Percentiles rank a stretch among this genome's conserved stretches.
Conservation (phyloP, 176 grass and related monocot genomes). For the Oryza rufipogon region DNA sequence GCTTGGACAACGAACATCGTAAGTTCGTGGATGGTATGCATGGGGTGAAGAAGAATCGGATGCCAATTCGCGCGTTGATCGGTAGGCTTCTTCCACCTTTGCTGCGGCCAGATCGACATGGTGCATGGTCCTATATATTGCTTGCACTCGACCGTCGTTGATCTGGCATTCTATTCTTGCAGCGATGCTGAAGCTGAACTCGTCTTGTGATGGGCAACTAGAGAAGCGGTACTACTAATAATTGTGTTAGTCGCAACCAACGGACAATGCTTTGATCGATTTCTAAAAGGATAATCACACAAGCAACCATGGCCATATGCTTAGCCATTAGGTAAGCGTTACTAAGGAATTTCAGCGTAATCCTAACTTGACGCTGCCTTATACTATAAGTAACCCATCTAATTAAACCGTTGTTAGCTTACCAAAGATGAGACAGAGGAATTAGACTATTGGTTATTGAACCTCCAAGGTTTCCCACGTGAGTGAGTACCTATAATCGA, state of each 20-base stretch:
- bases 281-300: slow-evolving; percentile 23
- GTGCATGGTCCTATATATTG: not conserved
- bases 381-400: slow-evolving; percentile 17
- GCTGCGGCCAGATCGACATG: not conserved
- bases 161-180: not conserved
- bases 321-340: slow-evolving; percentile 41
- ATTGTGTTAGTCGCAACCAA: not conserved
- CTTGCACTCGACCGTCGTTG: not conserved
- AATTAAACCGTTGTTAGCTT: not conserved
- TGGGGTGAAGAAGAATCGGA: slow-evolving; percentile 37
- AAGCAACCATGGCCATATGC: slow-evolving; percentile 17
- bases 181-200: not conserved
- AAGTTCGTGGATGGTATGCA: not conserved
- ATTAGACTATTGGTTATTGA: slow-evolving; percentile 16
- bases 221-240: not conserved
- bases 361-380: slow-evolving; percentile 37
- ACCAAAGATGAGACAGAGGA: not conserved
- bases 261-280: not conserved
- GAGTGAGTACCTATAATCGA: slow-evolving; percentile 20
- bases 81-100: slow-evolving; percentile 14
- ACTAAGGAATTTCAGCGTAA: slow-evolving; percentile 7
- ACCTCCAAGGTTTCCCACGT: slow-evolving; percentile 38
- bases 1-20: not conserved
- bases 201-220: not conserved
- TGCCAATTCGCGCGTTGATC: slow-evolving; percentile 17